Conservation (phyloP, 2,329 filamentous ascomycete genomes). For the Pestalotiopsis sp. region DNA sequence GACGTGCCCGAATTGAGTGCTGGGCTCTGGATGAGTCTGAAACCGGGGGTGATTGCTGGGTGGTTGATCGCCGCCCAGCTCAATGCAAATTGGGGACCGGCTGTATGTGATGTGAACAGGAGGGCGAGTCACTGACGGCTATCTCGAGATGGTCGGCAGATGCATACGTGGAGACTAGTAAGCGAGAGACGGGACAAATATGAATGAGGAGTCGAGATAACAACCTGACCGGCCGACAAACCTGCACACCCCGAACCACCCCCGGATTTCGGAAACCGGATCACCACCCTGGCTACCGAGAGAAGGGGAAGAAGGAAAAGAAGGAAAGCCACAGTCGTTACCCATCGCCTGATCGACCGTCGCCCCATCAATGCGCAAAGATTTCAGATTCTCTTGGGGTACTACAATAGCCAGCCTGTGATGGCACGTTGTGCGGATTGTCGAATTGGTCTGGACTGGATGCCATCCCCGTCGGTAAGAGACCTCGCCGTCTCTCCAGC, state of each 20-base stretch:
- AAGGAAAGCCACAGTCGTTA: not conserved
- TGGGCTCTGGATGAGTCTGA: not conserved
- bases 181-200: not conserved
- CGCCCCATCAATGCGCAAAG: not conserved
- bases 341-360: not conserved
- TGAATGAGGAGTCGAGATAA: not conserved
- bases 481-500: not conserved
- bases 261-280: constrained; percentile 4
- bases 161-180: not conserved
- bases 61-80: constrained; percentile 8
- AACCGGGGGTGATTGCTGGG: not conserved
- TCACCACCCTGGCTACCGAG: not conserved
- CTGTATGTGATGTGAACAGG: not conserved
- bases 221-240: not conserved
- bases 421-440: not conserved
- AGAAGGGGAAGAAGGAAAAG: not conserved
- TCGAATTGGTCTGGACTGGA: not conserved
- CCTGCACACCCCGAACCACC: not conserved
- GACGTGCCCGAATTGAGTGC: not conserved
- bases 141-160: not conserved
- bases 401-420: not conserved
- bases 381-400: not conserved
- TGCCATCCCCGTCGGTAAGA: not conserved
- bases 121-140: not conserved
- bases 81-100: not conserved